Conservation (phyloP, 345 rosid genomes). For the Rhodamnia argentea region DNA sequence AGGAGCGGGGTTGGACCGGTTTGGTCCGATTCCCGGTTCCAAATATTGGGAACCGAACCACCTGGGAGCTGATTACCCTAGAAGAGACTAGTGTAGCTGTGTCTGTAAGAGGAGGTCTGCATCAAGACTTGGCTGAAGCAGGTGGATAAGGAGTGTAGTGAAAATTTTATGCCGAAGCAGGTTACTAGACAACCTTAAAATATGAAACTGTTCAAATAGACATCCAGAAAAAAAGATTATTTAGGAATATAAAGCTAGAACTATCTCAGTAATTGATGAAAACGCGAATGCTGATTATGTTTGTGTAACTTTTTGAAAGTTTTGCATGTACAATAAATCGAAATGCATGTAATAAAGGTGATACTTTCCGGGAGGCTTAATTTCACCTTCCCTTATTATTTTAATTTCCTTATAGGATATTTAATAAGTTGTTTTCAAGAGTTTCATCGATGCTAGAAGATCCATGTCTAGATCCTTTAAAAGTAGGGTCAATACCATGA, state of each 20-base stretch:
- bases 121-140: not conserved
- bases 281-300: not conserved
- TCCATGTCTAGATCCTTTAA: not conserved
- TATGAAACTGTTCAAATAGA: not conserved
- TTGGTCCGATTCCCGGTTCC: too few species aligned
- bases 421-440: not conserved
- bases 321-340: not conserved
- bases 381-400: not conserved
- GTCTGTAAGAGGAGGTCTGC: not conserved
- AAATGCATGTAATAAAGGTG: not conserved
- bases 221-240: not conserved
- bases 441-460: not conserved
- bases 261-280: not conserved
- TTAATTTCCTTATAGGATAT: not conserved
- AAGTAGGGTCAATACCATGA: too few species aligned
- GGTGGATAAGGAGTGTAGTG: not conserved
- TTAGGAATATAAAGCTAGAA: not conserved
- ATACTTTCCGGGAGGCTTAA: not conserved
- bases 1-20: accelerated
- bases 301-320: not conserved
- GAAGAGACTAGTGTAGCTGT: not conserved
- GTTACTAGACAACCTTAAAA: not conserved
- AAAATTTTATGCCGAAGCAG: not conserved
- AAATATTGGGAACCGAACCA: too few species aligned
- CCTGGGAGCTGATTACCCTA: too few species aligned